Base-by-base conservation (phyloP, 1,284 basidiomycete species). In the Moesziomyces parantarcticus region DNA sequence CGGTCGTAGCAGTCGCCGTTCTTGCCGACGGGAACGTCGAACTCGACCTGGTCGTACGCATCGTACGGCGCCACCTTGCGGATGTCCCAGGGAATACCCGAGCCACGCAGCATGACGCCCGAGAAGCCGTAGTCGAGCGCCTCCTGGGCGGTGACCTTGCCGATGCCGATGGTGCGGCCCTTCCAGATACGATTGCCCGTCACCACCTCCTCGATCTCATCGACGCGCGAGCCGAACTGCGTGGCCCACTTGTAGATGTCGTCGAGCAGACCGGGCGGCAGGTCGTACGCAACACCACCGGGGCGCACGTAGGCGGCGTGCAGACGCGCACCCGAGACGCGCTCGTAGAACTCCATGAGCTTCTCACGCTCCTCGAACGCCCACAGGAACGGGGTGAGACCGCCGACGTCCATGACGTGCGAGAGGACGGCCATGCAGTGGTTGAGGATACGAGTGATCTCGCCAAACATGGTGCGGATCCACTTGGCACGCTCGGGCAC, bases 361-460 rank as follows among this genome's bases (percentile, higher is more conserved):
- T 99, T 98, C 87, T 99, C 96, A 75, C 96, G 94, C 86, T 99
- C 96, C 86, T 99, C 96, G 88, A 99, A 98, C 81, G 95, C 97
- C 95, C 94, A 99, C 41, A 99, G 88, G 91, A 98, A 99, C 48
- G 96, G 97, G 1, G 97, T 99, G 8, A 99, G 88, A 69, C 94
- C 96, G 84, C 96, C 97, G 69, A 99, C 96, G 49, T 83, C 82
- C 82, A 83, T 83, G 61, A 78, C 66, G 86, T 97, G 93, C 26
- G 96, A 93, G 44, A 99, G 89, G 68, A 99, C 89, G 63, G 96
- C 96, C 97, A 99, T 99, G 74, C 98, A 88, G 84, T 98, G 96
- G 88, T 97, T 98, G 67, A 98, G 88, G 75, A 98, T 88, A 78
- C 96, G 92, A 9, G 96, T 99, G 72, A 99, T 92, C 87, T 99